Conservation (phyloP, 345 rosid species). For the Hibiscus tridactylites region DNA sequence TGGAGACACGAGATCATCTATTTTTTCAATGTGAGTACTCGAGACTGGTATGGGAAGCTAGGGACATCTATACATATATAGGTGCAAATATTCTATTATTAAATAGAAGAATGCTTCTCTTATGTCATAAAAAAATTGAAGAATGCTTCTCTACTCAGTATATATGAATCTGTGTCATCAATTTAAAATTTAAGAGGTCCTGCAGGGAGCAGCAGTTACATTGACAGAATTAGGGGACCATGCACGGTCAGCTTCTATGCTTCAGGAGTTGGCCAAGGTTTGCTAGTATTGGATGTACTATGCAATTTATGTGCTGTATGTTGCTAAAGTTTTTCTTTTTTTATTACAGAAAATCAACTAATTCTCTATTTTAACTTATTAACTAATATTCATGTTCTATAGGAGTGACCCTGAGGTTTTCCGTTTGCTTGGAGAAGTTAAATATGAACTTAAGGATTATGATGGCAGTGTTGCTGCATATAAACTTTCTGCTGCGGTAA, state of each 20-base stretch:
- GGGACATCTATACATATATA: background rate
- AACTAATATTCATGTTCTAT: conserved; percentile 19
- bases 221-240: conserved; percentile 79
- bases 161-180: background rate
- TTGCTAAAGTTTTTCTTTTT: background rate
- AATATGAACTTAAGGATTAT: conserved; percentile 78
- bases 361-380: conserved; percentile 11
- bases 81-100: background rate
- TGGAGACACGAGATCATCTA: too few species aligned
- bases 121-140: background rate
- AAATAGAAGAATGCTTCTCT: background rate
- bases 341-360: conserved; percentile 15
- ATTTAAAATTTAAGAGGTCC: too few species aligned
- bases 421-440: conserved; percentile 89
- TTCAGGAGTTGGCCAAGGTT: conserved; percentile 82
- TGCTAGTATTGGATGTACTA: conserved; percentile 12
- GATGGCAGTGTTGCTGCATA: conserved; percentile 85
- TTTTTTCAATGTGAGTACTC: too few species aligned
- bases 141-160: conserved; percentile 2
- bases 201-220: conserved; percentile 91
- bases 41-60: too few species aligned
- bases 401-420: conserved; percentile 83
- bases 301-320: conserved; percentile 2
- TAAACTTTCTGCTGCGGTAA: conserved; percentile 54
- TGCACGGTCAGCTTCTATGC: conserved; percentile 48